Evolutionary conservation across 805 yeast genomes (phyloP), one percentile per base, ranked within the genome.

Genomic region (Ogataea wickerhamii): DNA sequence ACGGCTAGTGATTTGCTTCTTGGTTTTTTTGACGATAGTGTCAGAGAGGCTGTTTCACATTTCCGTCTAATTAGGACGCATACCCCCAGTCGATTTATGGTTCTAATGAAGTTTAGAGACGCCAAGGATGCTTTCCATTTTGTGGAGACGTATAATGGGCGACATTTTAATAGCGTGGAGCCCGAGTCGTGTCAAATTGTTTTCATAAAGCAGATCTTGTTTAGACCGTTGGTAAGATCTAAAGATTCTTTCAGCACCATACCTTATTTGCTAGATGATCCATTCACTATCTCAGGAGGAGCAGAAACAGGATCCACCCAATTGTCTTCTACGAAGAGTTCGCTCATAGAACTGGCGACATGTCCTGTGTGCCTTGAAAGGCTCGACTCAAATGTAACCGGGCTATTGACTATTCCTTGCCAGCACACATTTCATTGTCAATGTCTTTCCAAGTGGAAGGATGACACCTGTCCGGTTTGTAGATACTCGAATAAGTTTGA

Each of bases 351-450:
- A 56, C 67, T 88, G 21, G 96, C 97, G 0, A 84, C 93, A 0
- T 88, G 97, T 54, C 96, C 96, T 0, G 96, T 88, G 0, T 88
- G 97, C 55, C 65, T 88, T 13, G 97, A 88, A 51, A 67, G 94
- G 43, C 80, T 88, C 82, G 97, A 88, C 55, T 69, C 88, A 1
- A 76, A 74, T 17, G 67, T 83, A 4, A 79, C 95, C 0, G 97
- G 97, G 0, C 66, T 88, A 8, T 63, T 87, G 5, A 89, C 96
- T 0, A 88, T 86, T 23, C 88, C 93, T 2, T 89, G 96, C 46
- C 96, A 87, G 56, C 97, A 88, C 56, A 86, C 96, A 0, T 88
- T 87, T 60, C 96, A 88, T 58, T 88, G 95, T 49, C 83, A 76
- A 49, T 89, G 96, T 56, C 67, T 88, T 35, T 78, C 87, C 32